Evolutionary conservation across 371 early-diverging fungal species (phyloP).

Genomic region (Cokeromyces recurvatus): DNA sequence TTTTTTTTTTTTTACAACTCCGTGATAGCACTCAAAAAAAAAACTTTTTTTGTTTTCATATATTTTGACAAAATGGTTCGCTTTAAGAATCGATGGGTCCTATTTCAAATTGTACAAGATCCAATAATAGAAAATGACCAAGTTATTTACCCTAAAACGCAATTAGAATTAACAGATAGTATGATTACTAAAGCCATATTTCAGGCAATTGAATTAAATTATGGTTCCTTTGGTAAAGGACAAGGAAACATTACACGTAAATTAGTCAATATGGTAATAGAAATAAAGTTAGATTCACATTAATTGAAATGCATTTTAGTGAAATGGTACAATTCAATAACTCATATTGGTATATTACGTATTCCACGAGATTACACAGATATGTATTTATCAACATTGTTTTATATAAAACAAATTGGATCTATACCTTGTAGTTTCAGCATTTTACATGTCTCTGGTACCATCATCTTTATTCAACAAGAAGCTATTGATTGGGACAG

Average conservation of each 20-base stretch:
- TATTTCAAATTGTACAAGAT: conserved; percentile 39
- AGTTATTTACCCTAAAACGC: conserved; percentile 20
- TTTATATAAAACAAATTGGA: conserved; percentile 34
- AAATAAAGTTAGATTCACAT: background rate
- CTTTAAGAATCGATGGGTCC: conserved; percentile 43
- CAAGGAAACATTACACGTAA: conserved; percentile 23
- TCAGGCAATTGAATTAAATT: conserved; percentile 21
- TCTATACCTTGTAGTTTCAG: conserved; percentile 26
- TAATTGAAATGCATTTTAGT: conserved; percentile 18
- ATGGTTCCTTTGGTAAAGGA: conserved; percentile 38
- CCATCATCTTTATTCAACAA: conserved; percentile 33
- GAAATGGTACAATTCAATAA: conserved; percentile 40
- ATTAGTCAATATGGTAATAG: background rate
- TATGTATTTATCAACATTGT: conserved; percentile 30
- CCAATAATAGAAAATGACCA: conserved; percentile 25
- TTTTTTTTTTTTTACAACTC: too few relatives aligned
- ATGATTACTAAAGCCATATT: conserved; percentile 18
- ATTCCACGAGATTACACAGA: conserved; percentile 34
- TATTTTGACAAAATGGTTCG: conserved; percentile 43
- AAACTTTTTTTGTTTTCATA: too few relatives aligned
- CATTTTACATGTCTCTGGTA: conserved; percentile 34
- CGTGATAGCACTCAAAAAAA: too few relatives aligned
- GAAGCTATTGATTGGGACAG: conserved; percentile 34
- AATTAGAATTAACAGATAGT: conserved; percentile 16
- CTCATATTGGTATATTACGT: conserved; percentile 35